Base-by-base conservation (phyloP, 768 basidiomycete species). In the Auricularia heimuer region DNA sequence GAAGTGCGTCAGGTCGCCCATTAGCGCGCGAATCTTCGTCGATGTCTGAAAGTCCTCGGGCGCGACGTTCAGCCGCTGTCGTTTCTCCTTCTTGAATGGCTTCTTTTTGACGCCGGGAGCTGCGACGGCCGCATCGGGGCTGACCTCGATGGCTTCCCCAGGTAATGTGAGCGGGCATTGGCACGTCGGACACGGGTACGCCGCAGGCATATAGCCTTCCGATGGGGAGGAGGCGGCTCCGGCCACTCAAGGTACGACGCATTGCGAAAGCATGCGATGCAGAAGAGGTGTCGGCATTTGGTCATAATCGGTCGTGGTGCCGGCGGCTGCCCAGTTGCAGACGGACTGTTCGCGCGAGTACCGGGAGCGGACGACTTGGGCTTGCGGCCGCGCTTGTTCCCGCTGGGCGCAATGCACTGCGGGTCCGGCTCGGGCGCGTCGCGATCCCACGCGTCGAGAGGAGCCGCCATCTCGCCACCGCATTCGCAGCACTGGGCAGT, bases 231-330 rank as follows among this genome's bases (percentile, higher is more conserved):
- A 6, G 56, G 56, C 11, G 3, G 81, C 66, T 87, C 84, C 1
- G 94, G 91, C 89, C 90, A 98, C 33, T 83, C 85, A 29, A 92
- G 82, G 67, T 82, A 91, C 51, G 94, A 83, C n/a, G 82, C 83
- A 67, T 80, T 77, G 47, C 88, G 85, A 81, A 94, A 98, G 76
- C 97, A 99, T 34, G 78, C 78, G 10, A 87, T 70, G 76, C 97
- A 99, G 75, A 91, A 98, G 36, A 98, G 81, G 74, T 99, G 97
- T 70, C 94, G 91, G 73, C 97, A 99, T 67, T 89, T 85, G 12
- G 97, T 97, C 72, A 99, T 76, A 63, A 98, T 77, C 0, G 88
- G 85, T 33, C 82, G 84, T 2, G 82, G 81, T 2, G 75, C 75
- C 61, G 80, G 33, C 7, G 62, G 62, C 60, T 35, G 37, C 34